Percentiles rank a stretch among this genome's conserved stretches.
Evolutionary conservation across 2,329 filamentous ascomycete species (phyloP).

Genomic region (Clonostachys byssicola): DNA sequence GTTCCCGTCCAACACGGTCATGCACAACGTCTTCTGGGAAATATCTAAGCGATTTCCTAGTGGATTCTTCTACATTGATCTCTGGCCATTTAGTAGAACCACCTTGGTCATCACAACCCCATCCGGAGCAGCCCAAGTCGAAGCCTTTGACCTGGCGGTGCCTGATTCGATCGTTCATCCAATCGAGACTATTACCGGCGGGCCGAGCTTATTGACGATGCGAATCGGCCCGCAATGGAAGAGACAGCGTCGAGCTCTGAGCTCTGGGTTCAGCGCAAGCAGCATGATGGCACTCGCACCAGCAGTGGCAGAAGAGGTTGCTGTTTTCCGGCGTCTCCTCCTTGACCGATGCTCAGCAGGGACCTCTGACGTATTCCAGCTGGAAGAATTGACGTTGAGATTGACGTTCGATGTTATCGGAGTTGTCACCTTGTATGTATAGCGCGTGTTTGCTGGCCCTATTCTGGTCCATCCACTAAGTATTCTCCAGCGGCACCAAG

Average conservation of each 20-base stretch:
- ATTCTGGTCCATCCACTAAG: not conserved
- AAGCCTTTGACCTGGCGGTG: not conserved
- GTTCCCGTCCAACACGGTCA: not conserved
- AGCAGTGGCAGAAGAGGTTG: not conserved
- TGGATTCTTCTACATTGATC: not conserved
- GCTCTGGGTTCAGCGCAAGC: not conserved
- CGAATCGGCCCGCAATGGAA: not conserved
- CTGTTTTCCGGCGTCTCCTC: not conserved
- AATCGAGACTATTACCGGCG: not conserved
- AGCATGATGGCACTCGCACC: not conserved
- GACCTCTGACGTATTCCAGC: not conserved
- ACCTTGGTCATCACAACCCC: not conserved
- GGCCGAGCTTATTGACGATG: not conserved
- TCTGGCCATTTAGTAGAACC: not conserved
- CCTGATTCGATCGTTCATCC: not conserved
- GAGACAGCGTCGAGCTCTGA: not conserved
- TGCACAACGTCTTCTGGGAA: not conserved
- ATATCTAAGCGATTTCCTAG: not conserved
- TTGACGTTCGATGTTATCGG: not conserved
- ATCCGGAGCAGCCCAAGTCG: not conserved
- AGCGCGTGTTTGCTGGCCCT: not conserved
- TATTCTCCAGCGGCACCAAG: not conserved
- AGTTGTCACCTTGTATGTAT: not conserved
- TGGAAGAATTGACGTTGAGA: not conserved
- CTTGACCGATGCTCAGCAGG: not conserved